Percentiles rank a stretch among this genome's conserved stretches.
phyloP scores from a whole-genome alignment of 2,329 filamentous ascomycete genomes.

The Fusarium sp. region DNA sequence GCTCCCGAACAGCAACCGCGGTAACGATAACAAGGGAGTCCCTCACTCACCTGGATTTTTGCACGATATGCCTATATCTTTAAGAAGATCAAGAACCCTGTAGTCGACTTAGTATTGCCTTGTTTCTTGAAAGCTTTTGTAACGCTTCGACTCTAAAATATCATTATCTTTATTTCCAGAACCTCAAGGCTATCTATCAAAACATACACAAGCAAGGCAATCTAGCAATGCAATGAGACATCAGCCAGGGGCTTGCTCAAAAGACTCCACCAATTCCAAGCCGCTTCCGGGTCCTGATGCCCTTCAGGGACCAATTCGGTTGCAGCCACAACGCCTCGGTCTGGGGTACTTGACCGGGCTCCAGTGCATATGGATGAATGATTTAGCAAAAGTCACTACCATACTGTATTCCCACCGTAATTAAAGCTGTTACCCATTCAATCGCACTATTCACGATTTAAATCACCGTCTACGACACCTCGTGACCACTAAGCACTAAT shows the following conservation, averaged over 20 bases:
- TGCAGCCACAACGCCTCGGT: constrained; percentile 37
- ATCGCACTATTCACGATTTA: background rate
- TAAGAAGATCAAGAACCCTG: background rate
- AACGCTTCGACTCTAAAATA: constrained; percentile 1
- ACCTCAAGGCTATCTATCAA: constrained; percentile 7
- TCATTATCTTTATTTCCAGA: constrained; percentile 1
- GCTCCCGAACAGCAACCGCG: constrained; percentile 18
- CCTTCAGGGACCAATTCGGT: constrained; percentile 30
- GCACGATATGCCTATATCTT: background rate
- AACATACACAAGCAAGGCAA: background rate
- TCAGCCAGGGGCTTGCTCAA: constrained; percentile 22
- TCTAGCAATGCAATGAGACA: constrained; percentile 14
- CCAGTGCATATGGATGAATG: constrained; percentile 12
- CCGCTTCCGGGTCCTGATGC: constrained; percentile 32
- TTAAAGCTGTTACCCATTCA: background rate
- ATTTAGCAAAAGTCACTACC: background rate
- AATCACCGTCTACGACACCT: constrained; percentile 11
- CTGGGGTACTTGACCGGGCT: constrained; percentile 37
- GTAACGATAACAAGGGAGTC: constrained; percentile 19
- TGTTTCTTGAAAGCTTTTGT: background rate
- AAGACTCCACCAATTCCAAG: constrained; percentile 38
- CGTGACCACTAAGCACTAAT: constrained; percentile 30
- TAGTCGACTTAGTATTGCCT: background rate
- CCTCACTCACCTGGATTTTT: background rate
- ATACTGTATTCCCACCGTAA: background rate